Base-by-base conservation (phyloP, 139 green algal genomes). In the Microglena sp. region DNA sequence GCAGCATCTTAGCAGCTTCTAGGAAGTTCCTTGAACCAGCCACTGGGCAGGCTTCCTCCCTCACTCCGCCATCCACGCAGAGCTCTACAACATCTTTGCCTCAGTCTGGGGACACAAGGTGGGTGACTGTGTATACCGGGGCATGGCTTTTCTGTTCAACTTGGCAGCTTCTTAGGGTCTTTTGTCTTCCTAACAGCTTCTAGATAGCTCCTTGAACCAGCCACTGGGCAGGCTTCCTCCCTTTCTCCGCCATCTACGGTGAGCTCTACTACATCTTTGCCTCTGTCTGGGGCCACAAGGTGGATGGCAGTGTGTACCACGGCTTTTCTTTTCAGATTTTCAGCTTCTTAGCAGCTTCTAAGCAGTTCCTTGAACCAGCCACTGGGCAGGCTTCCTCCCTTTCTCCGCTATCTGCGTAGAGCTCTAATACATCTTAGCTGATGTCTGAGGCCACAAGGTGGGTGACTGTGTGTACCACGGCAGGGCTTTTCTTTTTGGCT, bases 371-470 rank as follows among this genome's bases (percentile, higher is more conserved):
- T n/a, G n/a, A n/a, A n/a, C n/a, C n/a, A n/a, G n/a, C n/a, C n/a
- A n/a, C n/a, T n/a, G n/a, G 88, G 90, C 90, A 8, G 89, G 89
- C 57, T 95, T 95, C 79, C 79, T 97, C 63, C 91, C 90, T 33
- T 97, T 97, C 84, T 89, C 74, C 30, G 91, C 91, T 58, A 97
- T 97, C 79, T 97, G 96, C 84, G 93, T 97, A 33, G 91, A 97
- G 88, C 86, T 97, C 22, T 95, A 96, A 80, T 97, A 97, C 82
- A 95, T 97, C 72, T 97, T 96, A 71, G 85, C 84, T 46, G 87
- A 62, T 58, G 82, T 99, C 34, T 98, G 93, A 93, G 91, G 91
- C 33, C 90, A 97, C 83, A 98, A 98, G 83, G 64, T 72, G 26
- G 6, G 55, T 22, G 11, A 44, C 15, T 40, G 35, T 59, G 50